Evolutionary conservation across 768 basidiomycete species (phyloP), one percentile per base, ranked within the genome.

Genomic region (Rhodotorula diobovata): DNA sequence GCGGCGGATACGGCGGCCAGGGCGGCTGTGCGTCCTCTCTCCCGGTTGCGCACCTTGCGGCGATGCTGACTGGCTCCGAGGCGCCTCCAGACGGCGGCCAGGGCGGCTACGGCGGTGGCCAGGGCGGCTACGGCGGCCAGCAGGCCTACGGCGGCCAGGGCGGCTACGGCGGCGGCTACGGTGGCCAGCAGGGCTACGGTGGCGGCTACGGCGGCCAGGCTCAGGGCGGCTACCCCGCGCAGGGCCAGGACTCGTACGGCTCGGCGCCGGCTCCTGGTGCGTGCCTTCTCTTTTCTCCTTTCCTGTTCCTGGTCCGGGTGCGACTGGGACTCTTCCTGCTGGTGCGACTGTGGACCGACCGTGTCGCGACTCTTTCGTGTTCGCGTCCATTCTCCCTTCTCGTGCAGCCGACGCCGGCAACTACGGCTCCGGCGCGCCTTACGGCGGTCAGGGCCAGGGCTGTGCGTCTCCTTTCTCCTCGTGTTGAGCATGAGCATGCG

Each of bases 101-200:
- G 60, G 75, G 48, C 25, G 48, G 48, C 23, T 23, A 25, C 48
- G 23, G 25, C 25, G 48, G 45, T 16, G 45, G 45, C 45, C 45
- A 46, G 45, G 60, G 34, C 12, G 63, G 63, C 25, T 57, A 28
- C 55, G 41, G 41, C 45, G 54, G 55, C 32, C 23, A n/a, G 37
- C n/a, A 18, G 34, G 39, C n/a, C 35, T 28, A n/a, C 53, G 25
- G 35, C 45, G 46, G 48, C 57, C 64, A 70, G 60, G 76, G 70
- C 61, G 76, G 76, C 61, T 78, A 77, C 78, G 76, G 74, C 43
- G 78, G 77, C 54, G 61, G 63, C 48, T 51, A 70, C 61, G 75
- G 75, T 25, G 75, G 77, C 63, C 64, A 69, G 65, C 66, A 72
- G n/a, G 76, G 76, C 61, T 78, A 77, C 78, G 76, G 74, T 37